Evolutionary conservation across 1,139 yeast genomes (phyloP).

Genomic region (Kodamaea ohmeri): DNA sequence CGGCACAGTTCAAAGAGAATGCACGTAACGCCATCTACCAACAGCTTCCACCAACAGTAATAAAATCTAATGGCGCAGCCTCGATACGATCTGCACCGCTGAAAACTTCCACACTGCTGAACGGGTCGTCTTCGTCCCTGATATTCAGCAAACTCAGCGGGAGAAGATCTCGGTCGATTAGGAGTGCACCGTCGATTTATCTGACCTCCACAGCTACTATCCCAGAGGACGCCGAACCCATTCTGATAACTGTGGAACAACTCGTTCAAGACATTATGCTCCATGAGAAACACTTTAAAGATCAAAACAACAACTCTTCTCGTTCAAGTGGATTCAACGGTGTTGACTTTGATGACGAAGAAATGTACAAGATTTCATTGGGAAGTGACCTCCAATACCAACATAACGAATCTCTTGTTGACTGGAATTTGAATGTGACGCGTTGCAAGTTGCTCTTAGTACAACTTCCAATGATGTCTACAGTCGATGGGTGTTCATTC

Average conservation of each 20-base stretch:
- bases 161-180: constrained; percentile 32
- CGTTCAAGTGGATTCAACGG: background rate
- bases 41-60: constrained; percentile 37
- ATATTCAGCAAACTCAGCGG: constrained; percentile 31
- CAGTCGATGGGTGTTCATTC: constrained; percentile 38
- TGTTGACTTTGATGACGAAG: constrained; percentile 25
- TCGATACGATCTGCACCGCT: constrained; percentile 35
- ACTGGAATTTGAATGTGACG: constrained; percentile 49
- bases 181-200: constrained; percentile 46
- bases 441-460: constrained; percentile 43
- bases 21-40: constrained; percentile 49
- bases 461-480: constrained; percentile 39
- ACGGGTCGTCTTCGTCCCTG: constrained; percentile 13
- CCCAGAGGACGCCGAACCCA: constrained; percentile 47
- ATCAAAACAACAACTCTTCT: constrained; percentile 9
- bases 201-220: constrained; percentile 46
- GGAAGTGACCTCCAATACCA: constrained; percentile 44
- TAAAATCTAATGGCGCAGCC: constrained; percentile 23
- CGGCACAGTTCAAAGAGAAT: constrained; percentile 43
- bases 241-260: constrained; percentile 45
- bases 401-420: constrained; percentile 40
- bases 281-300: constrained; percentile 36
- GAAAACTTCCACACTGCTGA: constrained; percentile 20
- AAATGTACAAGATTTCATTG: constrained; percentile 37
- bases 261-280: constrained; percentile 43